Conservation (phyloP, 352 stramenopile species). For the Blastocystis sp. region DNA sequence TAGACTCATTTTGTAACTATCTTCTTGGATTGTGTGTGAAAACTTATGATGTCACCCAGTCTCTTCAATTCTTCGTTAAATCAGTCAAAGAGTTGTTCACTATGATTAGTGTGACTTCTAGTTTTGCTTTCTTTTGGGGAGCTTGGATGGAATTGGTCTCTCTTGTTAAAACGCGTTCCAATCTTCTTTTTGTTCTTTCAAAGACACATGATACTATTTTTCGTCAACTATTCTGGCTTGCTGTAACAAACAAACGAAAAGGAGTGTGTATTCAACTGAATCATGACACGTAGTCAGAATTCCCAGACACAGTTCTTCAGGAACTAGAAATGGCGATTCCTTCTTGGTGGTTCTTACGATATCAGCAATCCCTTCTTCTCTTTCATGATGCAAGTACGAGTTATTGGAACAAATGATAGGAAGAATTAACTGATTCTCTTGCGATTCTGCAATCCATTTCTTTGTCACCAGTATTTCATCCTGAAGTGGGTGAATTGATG, state of each 20-base stretch:
- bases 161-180: background rate
- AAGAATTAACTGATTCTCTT: background rate
- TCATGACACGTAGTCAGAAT: background rate
- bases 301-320: background rate
- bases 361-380: background rate
- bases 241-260: background rate
- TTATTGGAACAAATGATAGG: background rate
- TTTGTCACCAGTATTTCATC: no score
- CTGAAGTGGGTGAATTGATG: background rate
- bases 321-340: background rate
- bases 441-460: background rate
- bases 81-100: background rate
- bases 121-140: conserved; percentile 8
- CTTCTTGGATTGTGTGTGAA: background rate
- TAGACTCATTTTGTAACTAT: conserved; percentile 7
- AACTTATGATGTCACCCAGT: background rate
- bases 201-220: background rate
- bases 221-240: conserved; percentile 21
- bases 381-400: background rate
- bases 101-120: background rate
- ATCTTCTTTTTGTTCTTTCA: background rate
- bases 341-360: conserved; percentile 18
- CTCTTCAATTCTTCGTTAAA: background rate
- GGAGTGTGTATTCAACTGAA: background rate
- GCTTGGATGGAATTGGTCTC: background rate